Evolutionary conservation across 345 rosid genomes (phyloP).

Genomic region (Brassica juncea): DNA sequence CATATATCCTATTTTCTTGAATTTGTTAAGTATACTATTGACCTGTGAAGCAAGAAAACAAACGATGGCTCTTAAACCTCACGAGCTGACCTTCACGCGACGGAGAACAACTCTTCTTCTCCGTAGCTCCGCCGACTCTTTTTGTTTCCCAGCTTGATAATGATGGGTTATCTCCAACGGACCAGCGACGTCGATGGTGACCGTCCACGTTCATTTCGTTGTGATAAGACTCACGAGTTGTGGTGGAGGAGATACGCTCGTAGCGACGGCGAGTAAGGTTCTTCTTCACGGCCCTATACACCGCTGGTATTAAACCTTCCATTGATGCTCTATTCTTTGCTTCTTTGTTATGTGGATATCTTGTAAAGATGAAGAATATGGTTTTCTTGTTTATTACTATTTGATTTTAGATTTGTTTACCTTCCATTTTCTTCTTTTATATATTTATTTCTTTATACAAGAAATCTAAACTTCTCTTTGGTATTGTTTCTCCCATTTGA

Average conservation of each 20-base stretch:
- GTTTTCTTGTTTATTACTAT: slow-evolving; percentile 6
- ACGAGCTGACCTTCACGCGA: slow-evolving; percentile 41
- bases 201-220: slow-evolving; percentile 26
- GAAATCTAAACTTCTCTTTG: neutral
- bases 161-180: slow-evolving; percentile 51
- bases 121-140: slow-evolving; percentile 16
- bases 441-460: slow-evolving; percentile 30
- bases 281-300: slow-evolving; percentile 68
- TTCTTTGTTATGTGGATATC: neutral
- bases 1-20: slow-evolving; percentile 12
- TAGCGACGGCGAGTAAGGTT: slow-evolving; percentile 59
- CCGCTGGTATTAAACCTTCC: slow-evolving; percentile 86
- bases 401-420: slow-evolving; percentile 11
- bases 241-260: slow-evolving; percentile 58
- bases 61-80: slow-evolving; percentile 62
- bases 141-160: slow-evolving; percentile 28
- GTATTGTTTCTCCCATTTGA: slow-evolving; percentile 8
- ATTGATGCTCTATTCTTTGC: slow-evolving; percentile 28
- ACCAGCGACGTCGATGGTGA: slow-evolving; percentile 51
- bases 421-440: slow-evolving; percentile 27
- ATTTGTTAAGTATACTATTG: neutral
- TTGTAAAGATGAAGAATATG: slow-evolving; percentile 3
- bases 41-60: slow-evolving; percentile 61
- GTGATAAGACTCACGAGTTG: slow-evolving; percentile 43
- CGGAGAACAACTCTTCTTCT: slow-evolving; percentile 19